phyloP scores from a whole-genome alignment of 805 yeast species.

The Wickerhamomyces bovis region DNA sequence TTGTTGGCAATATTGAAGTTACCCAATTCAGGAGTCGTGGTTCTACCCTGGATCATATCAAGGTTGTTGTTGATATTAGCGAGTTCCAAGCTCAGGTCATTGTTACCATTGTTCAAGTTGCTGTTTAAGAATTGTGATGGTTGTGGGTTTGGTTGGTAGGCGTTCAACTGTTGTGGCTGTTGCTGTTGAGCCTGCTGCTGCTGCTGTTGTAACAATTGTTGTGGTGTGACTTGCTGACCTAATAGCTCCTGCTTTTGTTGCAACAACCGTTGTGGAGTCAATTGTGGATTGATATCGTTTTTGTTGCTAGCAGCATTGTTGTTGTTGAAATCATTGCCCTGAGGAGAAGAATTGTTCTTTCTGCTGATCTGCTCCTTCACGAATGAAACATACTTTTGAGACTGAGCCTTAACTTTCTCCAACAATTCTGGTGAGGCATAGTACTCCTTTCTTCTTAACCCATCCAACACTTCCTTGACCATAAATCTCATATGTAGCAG shows the following conservation, averaged over 20 bases:
- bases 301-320: constrained; percentile 7
- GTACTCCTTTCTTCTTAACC: constrained; percentile 55
- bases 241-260: not conserved
- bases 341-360: constrained; percentile 20
- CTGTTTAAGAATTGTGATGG: not conserved
- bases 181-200: constrained; percentile 23
- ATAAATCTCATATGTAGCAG: constrained; percentile 73
- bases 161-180: constrained; percentile 18
- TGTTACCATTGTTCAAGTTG: not conserved
- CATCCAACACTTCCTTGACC: constrained; percentile 71
- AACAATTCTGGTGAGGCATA: constrained; percentile 69
- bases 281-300: not conserved
- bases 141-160: not conserved
- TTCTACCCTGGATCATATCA: constrained; percentile 3
- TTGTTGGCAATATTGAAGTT: not conserved
- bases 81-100: constrained; percentile 1
- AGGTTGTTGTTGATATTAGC: not conserved
- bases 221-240: constrained; percentile 24
- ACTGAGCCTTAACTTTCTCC: constrained; percentile 64
- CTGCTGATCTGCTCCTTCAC: constrained; percentile 56
- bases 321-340: constrained; percentile 1
- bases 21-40: constrained; percentile 8
- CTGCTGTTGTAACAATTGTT: constrained; percentile 25
- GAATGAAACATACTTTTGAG: constrained; percentile 67
- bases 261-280: not conserved